Percentiles rank a stretch among this genome's conserved stretches.
Evolutionary conservation across 2,329 filamentous ascomycete species (phyloP).

Genomic region (Monilinia aucupariae): DNA sequence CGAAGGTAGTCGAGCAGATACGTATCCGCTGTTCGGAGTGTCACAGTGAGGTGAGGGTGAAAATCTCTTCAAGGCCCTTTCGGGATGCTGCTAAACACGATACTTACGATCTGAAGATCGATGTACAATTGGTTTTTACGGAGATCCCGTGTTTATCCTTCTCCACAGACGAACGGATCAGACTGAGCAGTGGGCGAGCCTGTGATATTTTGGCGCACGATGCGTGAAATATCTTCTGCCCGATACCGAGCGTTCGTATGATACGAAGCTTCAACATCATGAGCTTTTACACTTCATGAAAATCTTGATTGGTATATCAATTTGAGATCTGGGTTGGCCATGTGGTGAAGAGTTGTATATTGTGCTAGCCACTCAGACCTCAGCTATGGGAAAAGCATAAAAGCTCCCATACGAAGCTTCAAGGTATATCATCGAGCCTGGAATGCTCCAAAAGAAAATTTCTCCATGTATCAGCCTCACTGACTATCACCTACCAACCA

Average conservation of each 20-base stretch:
- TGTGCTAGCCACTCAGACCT: too few relatives aligned
- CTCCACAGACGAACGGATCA: neutral
- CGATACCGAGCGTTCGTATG: neutral
- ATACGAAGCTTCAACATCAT: neutral
- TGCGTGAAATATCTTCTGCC: neutral
- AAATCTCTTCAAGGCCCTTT: slow-evolving; percentile 1
- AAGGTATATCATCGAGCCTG: neutral
- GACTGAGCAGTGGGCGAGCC: slow-evolving; percentile 3
- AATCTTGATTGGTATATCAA: neutral
- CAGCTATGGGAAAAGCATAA: neutral
- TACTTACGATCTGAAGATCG: slow-evolving; percentile 13
- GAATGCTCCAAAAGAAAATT: neutral
- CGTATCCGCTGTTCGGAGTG: neutral
- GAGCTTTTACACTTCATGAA: neutral
- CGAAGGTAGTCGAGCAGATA: neutral
- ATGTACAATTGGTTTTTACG: neutral
- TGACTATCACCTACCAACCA: neutral
- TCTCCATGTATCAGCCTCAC: neutral
- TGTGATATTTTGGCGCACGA: neutral
- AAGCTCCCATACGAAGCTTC: neutral
- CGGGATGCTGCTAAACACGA: slow-evolving; percentile 3
- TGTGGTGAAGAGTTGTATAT: neutral
- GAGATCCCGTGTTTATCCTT: slow-evolving; percentile 9
- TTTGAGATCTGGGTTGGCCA: neutral
- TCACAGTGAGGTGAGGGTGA: neutral